Base-by-base conservation (phyloP, 768 basidiomycete species). In the Pleurotus eryngii region DNA sequence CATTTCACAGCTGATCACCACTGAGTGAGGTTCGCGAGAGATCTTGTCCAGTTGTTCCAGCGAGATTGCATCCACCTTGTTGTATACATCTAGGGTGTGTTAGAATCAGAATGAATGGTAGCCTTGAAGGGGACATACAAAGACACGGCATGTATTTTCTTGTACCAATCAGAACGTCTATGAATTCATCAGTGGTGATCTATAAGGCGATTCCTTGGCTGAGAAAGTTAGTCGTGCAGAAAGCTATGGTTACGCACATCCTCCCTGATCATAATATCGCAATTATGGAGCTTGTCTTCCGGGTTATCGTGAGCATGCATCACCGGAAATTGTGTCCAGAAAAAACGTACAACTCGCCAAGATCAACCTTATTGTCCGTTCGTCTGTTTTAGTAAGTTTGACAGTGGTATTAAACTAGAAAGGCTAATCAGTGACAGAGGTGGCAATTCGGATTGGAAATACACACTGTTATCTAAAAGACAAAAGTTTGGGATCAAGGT, bases 191-290 rank as follows among this genome's bases (percentile, higher is more conserved):
- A 3, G 88, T 90, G 6, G 92, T 90, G 57, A 97, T 95, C 95
- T 96, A 61, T 17, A 49, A 58, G 30, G 48, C 11, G 8, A 11
- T 35, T 35, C 30, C 30, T 35, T 35, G 8, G 30, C 11, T 35
- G 30, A 35, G 30, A 11, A 11, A 35, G 7, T 9, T 35, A 35
- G 30, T 8, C 8, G 8, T 9, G 8, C 11, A 35, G 11, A 35
- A 9, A 11, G 3, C 11, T 35, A 35, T 11, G 51, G 20, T 40
- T 27, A 71, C 80, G 63, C 64, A 97, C 95, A 73, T 99, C 96
- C 78, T 99, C 95, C 67, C 97, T 82, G 64, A 99, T 93, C 94
- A 98, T 96, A 7, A 98, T 89, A 72, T 99, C 96, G 67, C 94
- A 96, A 65, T 96, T 92, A 67, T 93, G 92, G 26, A 94, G 72